Conservation (phyloP, 192 early-diverging fungal genomes). For the Irineochytrium annulatum region DNA sequence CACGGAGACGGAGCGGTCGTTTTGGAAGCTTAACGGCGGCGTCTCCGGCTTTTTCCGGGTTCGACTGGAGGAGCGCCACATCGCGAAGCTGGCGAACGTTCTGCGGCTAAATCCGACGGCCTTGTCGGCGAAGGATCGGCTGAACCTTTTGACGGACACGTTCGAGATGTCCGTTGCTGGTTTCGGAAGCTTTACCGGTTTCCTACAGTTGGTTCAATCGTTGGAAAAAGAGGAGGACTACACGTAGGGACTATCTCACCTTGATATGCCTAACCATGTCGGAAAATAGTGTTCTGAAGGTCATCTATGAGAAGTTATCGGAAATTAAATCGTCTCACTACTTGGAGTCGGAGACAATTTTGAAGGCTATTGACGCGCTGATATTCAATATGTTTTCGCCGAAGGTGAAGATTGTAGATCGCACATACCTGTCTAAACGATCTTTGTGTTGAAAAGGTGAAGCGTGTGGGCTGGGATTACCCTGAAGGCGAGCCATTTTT, state of each 20-base stretch:
- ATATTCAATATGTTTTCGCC: too few relatives aligned
- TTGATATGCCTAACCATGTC: too few relatives aligned
- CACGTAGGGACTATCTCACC: too few relatives aligned
- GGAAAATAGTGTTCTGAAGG: too few relatives aligned
- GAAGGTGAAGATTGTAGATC: too few relatives aligned
- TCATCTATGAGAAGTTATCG: too few relatives aligned
- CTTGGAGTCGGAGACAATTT: too few relatives aligned
- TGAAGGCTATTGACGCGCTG: too few relatives aligned
- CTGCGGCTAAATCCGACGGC: conserved; percentile 45
- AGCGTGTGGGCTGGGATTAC: conserved; percentile 75
- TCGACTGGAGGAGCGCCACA: conserved; percentile 37
- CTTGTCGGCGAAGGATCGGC: conserved; percentile 61
- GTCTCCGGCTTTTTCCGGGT: conserved; percentile 86
- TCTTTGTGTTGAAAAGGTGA: too few relatives aligned
- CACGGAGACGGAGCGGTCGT: conserved; percentile 31
- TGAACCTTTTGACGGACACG: conserved; percentile 80
- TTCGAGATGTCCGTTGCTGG: conserved; percentile 76
- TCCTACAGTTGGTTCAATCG: conserved; percentile 70
- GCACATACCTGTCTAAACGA: too few relatives aligned
- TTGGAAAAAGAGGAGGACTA: conserved; percentile 77
- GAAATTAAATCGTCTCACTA: too few relatives aligned
- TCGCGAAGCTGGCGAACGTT: conserved; percentile 27
- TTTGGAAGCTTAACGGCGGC: conserved; percentile 83
- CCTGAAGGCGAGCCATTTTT: conserved; percentile 67
- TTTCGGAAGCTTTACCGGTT: conserved; percentile 63